Evolutionary conservation across 257 asterid genomes (phyloP), one percentile per base, ranked within the genome.

Genomic region (Gentiana dahurica): DNA sequence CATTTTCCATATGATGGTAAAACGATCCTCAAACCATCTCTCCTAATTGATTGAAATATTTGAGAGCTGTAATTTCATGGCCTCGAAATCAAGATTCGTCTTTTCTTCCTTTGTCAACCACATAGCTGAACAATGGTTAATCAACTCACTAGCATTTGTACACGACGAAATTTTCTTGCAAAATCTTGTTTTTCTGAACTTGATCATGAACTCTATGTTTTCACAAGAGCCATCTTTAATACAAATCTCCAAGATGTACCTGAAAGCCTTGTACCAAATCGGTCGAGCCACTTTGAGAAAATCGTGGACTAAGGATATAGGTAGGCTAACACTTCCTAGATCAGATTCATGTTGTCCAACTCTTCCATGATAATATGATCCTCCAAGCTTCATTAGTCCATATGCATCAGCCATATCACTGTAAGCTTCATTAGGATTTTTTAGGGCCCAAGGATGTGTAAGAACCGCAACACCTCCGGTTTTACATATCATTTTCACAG

Each of bases 371-470:
- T 70, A 92, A 75, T 92, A 97, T 3, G 99, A 92, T 53, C 99
- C 99, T 60, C 99, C 99, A 34, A 92, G 81, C 75, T 85, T 92
- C 73, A 88, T 60, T 38, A 92, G 95, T 64, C 75, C 76, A 59
- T 80, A 77, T 3, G 77, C 65, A 55, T 92, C 98, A 2, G 95
- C 98, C 47, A 83, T 70, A 64, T 85, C 94, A 41, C 94, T 78
- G 76, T 79, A 92, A 12, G 75, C 99, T 92, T 79, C 64, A 70
- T 73, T 70, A 4, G 94, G 95, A 64, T 85, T 81, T 69, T 92
- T 92, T 52, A 92, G 73, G 36, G 95, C 90, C 99, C 99, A 92
- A 36, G 99, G 99, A 77, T 92, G 99, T 12, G 99, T 97, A 78
- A 92, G 68, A 54, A 92, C 94, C 10, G 97, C 77, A 60, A 92